A percentile compares a stretch with the other conserved stretches of the same genome.
These are phyloP conservation scores for Carex littledalei DNA, from an alignment of 176 grass and related monocot species.

Conservation along the genomic window DNA sequence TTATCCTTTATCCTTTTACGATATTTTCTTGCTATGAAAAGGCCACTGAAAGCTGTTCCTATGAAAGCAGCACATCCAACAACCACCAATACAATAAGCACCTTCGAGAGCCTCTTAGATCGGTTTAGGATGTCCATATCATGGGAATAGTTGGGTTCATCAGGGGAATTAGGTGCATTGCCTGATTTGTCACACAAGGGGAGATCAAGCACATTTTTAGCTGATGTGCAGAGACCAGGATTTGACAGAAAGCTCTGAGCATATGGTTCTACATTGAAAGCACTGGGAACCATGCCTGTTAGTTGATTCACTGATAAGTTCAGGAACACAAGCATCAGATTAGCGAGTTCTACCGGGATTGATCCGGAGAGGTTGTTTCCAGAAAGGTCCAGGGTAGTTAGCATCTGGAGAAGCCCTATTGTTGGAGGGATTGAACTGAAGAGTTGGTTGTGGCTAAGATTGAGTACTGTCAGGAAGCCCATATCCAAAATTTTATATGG, in stretches of 20 bases:
- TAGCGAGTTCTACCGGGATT: conserved; percentile 37
- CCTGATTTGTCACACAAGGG: too few species aligned
- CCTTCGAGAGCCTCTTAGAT: neutral
- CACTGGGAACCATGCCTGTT: conserved; percentile 39
- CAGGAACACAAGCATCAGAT: conserved; percentile 8
- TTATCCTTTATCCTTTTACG: neutral
- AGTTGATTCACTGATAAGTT: conserved; percentile 60
- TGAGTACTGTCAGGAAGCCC: neutral
- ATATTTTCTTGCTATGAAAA: conserved; percentile 13
- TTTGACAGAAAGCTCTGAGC: conserved; percentile 46
- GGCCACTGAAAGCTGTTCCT: conserved; percentile 9
- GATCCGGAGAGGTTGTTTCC: conserved; percentile 27
- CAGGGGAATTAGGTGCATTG: too few species aligned
- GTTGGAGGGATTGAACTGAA: conserved; percentile 29
- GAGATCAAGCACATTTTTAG: neutral
- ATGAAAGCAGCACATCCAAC: conserved; percentile 11
- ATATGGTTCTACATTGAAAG: conserved; percentile 31
- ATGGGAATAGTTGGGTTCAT: too few species aligned
- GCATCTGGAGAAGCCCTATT: conserved; percentile 22
- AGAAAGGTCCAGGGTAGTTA: conserved; percentile 55
- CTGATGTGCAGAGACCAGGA: conserved; percentile 37
- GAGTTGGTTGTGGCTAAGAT: conserved; percentile 50
- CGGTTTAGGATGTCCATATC: too few species aligned
- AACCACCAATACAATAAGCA: conserved; percentile 4
- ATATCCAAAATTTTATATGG: conserved; percentile 14